Conservation (phyloP, 1,284 basidiomycete genomes). For the Sporisorium exsertum region DNA sequence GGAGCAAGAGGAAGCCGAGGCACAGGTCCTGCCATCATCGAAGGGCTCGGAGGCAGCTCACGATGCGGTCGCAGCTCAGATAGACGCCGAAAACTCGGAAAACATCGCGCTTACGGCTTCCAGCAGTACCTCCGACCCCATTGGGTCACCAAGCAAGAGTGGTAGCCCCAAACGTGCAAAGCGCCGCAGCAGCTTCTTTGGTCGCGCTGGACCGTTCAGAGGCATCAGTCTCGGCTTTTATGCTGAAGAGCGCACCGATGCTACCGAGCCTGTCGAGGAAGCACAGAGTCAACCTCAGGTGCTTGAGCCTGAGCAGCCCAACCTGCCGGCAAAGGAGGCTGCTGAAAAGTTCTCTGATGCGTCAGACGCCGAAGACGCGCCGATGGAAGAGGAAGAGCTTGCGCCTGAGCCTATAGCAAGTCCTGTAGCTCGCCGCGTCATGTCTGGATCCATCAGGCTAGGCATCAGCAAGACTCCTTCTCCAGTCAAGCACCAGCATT, state of each 20-base stretch:
- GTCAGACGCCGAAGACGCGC: slow-evolving; percentile 19
- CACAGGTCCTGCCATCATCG: not conserved
- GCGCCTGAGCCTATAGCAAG: not conserved
- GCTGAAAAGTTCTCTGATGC: slow-evolving; percentile 28
- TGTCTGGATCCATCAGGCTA: slow-evolving; percentile 17
- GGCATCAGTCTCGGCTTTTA: slow-evolving; percentile 53
- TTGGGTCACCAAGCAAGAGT: slow-evolving; percentile 25
- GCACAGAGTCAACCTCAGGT: not conserved
- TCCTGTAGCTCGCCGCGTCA: slow-evolving; percentile 9
- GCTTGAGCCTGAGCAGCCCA: slow-evolving; percentile 5
- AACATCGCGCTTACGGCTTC: slow-evolving; percentile 17
- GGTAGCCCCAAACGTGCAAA: slow-evolving; percentile 48
- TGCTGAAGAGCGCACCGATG: slow-evolving; percentile 44
- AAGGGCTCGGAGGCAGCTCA: not conserved
- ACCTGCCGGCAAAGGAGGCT: not conserved
- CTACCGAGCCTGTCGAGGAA: not conserved
- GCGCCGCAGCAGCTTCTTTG: slow-evolving; percentile 57
- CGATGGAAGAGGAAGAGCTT: slow-evolving; percentile 25
- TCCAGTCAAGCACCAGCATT: slow-evolving; percentile 42
- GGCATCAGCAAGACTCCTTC: slow-evolving; percentile 50
- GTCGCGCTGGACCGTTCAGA: slow-evolving; percentile 45
- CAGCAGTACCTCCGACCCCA: slow-evolving; percentile 6
- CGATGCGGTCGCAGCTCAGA: not conserved
- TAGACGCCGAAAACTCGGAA: slow-evolving; percentile 12
- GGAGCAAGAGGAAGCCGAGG: slow-evolving; percentile 6